Base-by-base conservation (phyloP, 805 yeast species). In the Metschnikowia anglica region DNA sequence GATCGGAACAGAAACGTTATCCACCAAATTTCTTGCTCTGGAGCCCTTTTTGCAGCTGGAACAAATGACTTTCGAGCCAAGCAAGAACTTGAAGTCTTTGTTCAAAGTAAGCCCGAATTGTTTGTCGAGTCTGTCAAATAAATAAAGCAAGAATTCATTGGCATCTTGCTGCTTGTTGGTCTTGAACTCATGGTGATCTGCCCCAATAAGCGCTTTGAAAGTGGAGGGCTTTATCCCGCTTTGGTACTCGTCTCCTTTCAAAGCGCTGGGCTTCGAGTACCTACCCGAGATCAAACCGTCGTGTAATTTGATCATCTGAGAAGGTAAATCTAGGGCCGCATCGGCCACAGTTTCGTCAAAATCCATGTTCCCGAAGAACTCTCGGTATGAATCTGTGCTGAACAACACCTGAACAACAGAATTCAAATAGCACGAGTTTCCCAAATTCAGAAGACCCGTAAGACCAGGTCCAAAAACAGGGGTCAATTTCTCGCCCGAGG, bases 101-200 rank as follows among this genome's bases (percentile, higher is more conserved):
- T 79, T 76, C 0, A 88, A 81, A 20, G 68, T 66, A 11, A 51
- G 49, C 5, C 61, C 63, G 23, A 75, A 65, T 37, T 69, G 61
- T 4, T 61, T 59, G 48, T 85, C 90, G 20, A 89, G 61, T 48
- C 78, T 74, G 43, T 83, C 85, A 21, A 82, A 56, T 7, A 91
- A 62, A 58, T 81, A 85, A 4, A 79, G 64, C 63, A 89, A 76
- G 58, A 89, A 93, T 61, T 93, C 99, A 69, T 82, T 85, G 0
- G 98, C 93, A 68, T 93, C 99, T 62, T 93, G 99, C 60, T 93
- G 99, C 53, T 81, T 79, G 74, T 83, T 86, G 0, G 96, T 82
- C 34, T 82, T 73, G 54, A 93, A 93, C 56, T 93, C 99, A 13
- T 72, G 72, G 61, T 93, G 95, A 27, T 79, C 79, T 38, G 76